phyloP scores from a whole-genome alignment of 2,329 filamentous ascomycete genomes.

The Botrytis tulipae region DNA sequence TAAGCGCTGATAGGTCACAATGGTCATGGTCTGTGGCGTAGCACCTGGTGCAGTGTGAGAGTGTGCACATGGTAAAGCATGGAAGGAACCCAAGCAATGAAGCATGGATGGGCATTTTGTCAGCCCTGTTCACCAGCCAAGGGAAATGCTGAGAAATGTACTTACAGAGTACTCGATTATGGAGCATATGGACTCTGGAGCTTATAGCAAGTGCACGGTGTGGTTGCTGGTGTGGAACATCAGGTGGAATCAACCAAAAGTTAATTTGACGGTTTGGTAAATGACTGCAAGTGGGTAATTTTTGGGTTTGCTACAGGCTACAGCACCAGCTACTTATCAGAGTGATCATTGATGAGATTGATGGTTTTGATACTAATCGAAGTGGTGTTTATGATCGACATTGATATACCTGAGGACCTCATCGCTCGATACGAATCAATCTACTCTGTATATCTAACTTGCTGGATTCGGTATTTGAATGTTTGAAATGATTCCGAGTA shows the following conservation, averaged over 20 bases:
- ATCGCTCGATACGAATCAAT: neutral
- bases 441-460: neutral
- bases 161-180: neutral
- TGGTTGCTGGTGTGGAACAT: neutral
- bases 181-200: neutral
- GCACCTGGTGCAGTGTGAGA: conserved; percentile 1
- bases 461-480: neutral
- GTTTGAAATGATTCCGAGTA: neutral
- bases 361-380: neutral
- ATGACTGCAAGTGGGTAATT: neutral
- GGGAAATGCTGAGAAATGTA: neutral
- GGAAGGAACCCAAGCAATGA: neutral
- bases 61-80: neutral
- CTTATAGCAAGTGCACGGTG: neutral
- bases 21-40: conserved; percentile 16
- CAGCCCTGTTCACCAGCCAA: conserved; percentile 12
- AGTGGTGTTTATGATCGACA: neutral
- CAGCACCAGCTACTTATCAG: neutral
- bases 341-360: neutral
- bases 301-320: neutral
- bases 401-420: neutral
- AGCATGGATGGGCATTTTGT: conserved; percentile 1
- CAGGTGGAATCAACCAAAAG: neutral
- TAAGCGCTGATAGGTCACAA: conserved; percentile 8
- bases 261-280: neutral